These are phyloP conservation scores for Brettanomyces nanus DNA, from an alignment of 805 yeast genomes.

Conservation along the genomic window DNA sequence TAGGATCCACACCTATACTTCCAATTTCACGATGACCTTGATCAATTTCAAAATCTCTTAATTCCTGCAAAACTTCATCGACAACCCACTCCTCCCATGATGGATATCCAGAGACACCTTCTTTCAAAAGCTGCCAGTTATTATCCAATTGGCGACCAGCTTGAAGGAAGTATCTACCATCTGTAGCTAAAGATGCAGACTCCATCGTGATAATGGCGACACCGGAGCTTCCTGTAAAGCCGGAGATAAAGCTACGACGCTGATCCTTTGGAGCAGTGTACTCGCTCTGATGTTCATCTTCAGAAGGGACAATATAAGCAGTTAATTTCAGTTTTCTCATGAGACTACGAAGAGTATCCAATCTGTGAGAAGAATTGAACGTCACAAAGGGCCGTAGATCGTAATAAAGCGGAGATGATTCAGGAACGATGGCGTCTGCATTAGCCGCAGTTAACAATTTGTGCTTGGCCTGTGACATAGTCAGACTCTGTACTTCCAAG, in stretches of 20 bases:
- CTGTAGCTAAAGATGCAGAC: slow-evolving; percentile 79
- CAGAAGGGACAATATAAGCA: slow-evolving; percentile 57
- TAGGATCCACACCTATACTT: slow-evolving; percentile 80
- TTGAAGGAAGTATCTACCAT: slow-evolving; percentile 90
- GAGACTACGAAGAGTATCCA: slow-evolving; percentile 30
- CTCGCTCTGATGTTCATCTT: slow-evolving; percentile 91
- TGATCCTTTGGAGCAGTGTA: slow-evolving; percentile 78
- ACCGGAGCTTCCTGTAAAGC: slow-evolving; percentile 92
- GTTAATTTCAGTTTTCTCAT: slow-evolving; percentile 41
- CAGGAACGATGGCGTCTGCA: too few relatives aligned
- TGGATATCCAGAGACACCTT: slow-evolving; percentile 61
- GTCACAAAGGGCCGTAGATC: slow-evolving; percentile 1
- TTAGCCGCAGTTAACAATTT: too few relatives aligned
- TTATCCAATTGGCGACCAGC: slow-evolving; percentile 75
- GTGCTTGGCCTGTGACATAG: too few relatives aligned
- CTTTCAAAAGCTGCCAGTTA: slow-evolving; percentile 76
- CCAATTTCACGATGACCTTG: slow-evolving; percentile 14
- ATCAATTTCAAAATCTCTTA: background rate
- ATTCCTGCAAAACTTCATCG: slow-evolving; percentile 33
- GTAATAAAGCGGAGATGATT: too few relatives aligned
- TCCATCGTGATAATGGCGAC: slow-evolving; percentile 68
- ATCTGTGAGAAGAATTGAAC: slow-evolving; percentile 28
- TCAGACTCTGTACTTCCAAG: too few relatives aligned
- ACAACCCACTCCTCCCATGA: slow-evolving; percentile 79
- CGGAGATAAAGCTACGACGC: slow-evolving; percentile 75